Evolutionary conservation across 306 rosid genomes (phyloP).

Genomic region (Trifolium pratense): DNA sequence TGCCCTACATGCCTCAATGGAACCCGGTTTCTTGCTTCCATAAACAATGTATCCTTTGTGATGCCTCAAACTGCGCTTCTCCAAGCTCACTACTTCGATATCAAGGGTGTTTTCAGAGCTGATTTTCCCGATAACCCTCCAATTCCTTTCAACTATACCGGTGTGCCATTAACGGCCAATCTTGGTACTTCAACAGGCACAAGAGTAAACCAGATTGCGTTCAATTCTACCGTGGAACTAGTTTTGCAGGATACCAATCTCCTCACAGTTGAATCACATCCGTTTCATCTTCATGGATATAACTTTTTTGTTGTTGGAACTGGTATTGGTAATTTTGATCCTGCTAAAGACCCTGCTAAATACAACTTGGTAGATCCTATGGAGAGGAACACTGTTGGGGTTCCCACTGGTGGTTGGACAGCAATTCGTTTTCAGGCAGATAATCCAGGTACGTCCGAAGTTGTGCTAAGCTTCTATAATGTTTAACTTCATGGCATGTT

Average conservation of each 20-base stretch:
- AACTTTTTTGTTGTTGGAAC: conserved; percentile 66
- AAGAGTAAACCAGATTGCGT: conserved; percentile 66
- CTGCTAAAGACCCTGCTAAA: conserved; percentile 39
- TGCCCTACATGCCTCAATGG: conserved; percentile 76
- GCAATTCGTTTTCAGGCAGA: conserved; percentile 77
- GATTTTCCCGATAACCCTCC: conserved; percentile 76
- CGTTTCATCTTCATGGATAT: conserved; percentile 72
- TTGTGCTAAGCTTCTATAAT: not conserved
- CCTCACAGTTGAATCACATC: conserved; percentile 74
- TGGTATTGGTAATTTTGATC: conserved; percentile 77
- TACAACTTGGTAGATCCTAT: conserved; percentile 79
- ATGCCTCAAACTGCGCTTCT: conserved; percentile 78
- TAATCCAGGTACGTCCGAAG: conserved; percentile 65
- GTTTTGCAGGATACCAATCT: conserved; percentile 78
- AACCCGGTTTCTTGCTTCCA: conserved; percentile 69
- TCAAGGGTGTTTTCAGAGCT: conserved; percentile 66
- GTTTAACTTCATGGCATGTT: not conserved
- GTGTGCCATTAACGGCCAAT: conserved; percentile 65
- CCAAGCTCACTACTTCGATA: conserved; percentile 76
- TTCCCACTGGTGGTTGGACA: conserved; percentile 85
- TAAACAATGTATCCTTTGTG: conserved; percentile 76
- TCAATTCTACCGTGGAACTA: conserved; percentile 73
- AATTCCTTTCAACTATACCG: conserved; percentile 67
- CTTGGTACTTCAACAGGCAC: conserved; percentile 65
- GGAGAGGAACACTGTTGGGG: conserved; percentile 82